These are phyloP conservation scores for Hanseniaspora mollemarum DNA, from an alignment of 805 yeast genomes.

Conservation along the genomic window DNA sequence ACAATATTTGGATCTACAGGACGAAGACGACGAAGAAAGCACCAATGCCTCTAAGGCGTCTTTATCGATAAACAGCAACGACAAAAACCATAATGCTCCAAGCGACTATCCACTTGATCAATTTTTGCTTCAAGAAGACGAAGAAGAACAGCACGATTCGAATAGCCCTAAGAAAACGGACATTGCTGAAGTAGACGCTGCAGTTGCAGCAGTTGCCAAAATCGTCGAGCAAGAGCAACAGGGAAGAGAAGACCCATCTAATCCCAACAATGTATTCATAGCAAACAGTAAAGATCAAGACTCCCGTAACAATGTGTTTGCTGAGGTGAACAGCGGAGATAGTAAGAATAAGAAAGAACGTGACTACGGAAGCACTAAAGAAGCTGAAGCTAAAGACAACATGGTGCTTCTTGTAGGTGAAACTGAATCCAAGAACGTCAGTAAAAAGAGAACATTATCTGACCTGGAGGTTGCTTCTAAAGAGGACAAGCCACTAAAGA, in stretches of 20 bases:
- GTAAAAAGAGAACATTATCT: no score
- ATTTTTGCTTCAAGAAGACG: not conserved
- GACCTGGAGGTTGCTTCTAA: not conserved
- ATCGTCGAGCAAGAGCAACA: constrained; percentile 2
- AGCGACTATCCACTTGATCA: not conserved
- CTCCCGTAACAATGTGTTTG: not conserved
- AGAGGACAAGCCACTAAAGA: constrained; percentile 19
- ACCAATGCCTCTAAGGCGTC: no score
- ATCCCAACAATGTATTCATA: not conserved
- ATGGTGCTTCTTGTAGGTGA: no score
- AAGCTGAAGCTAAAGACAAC: not conserved
- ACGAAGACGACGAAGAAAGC: no score
- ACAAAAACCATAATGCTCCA: not conserved
- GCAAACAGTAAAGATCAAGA: not conserved
- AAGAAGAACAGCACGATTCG: not conserved
- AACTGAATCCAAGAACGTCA: no score
- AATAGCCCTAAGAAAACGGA: not conserved
- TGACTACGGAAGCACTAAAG: not conserved
- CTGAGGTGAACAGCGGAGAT: not conserved
- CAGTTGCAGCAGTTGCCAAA: not conserved
- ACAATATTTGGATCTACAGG: no score
- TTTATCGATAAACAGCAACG: not conserved
- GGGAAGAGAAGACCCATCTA: not conserved
- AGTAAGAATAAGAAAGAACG: not conserved
- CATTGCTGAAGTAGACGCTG: not conserved